Conservation (phyloP, 2,329 filamentous ascomycete genomes). For the Balansia obtecta region DNA sequence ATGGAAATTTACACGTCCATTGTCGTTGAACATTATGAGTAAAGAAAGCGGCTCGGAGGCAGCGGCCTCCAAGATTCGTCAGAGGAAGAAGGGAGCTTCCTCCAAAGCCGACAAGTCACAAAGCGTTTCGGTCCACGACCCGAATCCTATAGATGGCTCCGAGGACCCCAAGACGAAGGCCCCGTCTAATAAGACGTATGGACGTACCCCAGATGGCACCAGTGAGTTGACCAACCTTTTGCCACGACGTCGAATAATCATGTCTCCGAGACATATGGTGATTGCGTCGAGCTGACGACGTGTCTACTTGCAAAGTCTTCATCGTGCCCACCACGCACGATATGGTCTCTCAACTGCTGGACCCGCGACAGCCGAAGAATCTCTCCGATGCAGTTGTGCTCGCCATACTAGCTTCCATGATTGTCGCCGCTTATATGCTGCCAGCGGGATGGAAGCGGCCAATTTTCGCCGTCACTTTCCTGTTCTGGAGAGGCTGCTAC, state of each 20-base stretch:
- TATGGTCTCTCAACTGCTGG: conserved; percentile 96
- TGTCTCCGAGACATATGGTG: too few relatives aligned
- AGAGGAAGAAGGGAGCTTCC: not conserved
- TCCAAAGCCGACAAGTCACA: not conserved
- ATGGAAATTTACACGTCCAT: not conserved
- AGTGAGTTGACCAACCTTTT: conserved; percentile 43
- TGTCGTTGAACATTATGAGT: not conserved
- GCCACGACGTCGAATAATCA: not conserved
- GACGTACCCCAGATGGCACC: conserved; percentile 79
- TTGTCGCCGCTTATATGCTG: conserved; percentile 60
- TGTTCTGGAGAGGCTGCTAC: conserved; percentile 88
- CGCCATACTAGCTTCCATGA: conserved; percentile 61
- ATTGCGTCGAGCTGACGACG: conserved; percentile 6
- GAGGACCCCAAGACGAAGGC: conserved; percentile 7
- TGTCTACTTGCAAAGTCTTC: conserved; percentile 52
- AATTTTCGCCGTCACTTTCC: conserved; percentile 69
- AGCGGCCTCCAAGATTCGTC: conserved; percentile 4
- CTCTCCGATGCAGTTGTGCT: conserved; percentile 74
- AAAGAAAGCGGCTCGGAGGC: not conserved
- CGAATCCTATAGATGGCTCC: not conserved
- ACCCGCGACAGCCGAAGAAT: conserved; percentile 92
- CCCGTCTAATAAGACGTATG: conserved; percentile 67
- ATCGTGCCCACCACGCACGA: conserved; percentile 93
- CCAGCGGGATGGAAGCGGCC: conserved; percentile 59
- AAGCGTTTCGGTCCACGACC: not conserved